Evolutionary conservation across 1,139 yeast species (phyloP).

Genomic region (Suhomyces bokatorum): DNA sequence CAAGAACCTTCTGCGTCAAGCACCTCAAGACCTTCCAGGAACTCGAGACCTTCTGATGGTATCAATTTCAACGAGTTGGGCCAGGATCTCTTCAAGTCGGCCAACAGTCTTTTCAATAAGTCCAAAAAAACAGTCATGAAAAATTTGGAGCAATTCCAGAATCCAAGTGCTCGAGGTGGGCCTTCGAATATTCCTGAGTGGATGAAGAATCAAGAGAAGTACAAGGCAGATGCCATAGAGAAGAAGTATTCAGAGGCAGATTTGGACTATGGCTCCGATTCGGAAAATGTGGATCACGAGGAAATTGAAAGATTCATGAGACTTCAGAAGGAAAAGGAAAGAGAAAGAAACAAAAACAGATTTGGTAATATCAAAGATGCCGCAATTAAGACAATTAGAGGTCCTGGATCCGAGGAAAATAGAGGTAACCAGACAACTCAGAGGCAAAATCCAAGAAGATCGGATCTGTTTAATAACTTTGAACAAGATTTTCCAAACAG

Average conservation of each 20-base stretch:
- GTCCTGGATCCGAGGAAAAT: not conserved
- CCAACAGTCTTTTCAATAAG: constrained; percentile 58
- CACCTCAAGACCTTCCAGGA: not conserved
- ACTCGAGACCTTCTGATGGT: constrained; percentile 4
- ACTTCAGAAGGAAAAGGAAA: constrained; percentile 41
- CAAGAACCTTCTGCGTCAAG: not conserved
- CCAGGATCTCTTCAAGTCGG: constrained; percentile 60
- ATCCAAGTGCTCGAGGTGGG: constrained; percentile 15
- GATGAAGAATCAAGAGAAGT: constrained; percentile 65
- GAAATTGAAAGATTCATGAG: constrained; percentile 43
- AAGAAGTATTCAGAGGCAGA: constrained; percentile 35
- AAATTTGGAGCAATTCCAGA: constrained; percentile 63
- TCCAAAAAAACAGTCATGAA: constrained; percentile 64
- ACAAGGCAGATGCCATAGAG: constrained; percentile 45
- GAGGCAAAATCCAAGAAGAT: not conserved
- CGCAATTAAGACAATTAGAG: constrained; percentile 21
- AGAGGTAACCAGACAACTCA: not conserved
- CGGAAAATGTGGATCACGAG: constrained; percentile 45
- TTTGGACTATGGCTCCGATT: constrained; percentile 40
- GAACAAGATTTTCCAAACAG: not conserved
- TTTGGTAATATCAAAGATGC: constrained; percentile 22
- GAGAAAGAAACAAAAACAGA: constrained; percentile 32
- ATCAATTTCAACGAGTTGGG: constrained; percentile 56
- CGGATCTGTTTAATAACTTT: not conserved
- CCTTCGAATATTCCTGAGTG: constrained; percentile 62